Base-by-base conservation (phyloP, 2,329 filamentous ascomycete genomes). In the Chaetomium strumarium region DNA sequence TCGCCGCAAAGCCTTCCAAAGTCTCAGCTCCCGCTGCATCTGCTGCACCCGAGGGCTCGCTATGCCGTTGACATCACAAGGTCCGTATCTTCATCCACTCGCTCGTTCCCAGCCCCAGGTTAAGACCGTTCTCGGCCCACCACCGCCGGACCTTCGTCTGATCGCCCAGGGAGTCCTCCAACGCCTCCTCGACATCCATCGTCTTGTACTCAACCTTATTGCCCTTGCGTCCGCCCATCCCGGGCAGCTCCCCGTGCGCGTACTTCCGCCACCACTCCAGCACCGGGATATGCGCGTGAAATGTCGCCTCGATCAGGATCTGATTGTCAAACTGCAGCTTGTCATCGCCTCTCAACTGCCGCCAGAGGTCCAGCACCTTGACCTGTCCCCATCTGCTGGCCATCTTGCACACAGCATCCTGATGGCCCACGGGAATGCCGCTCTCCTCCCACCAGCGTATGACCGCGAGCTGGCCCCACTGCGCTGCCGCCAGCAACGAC, bases 131-230 rank as follows among this genome's bases (percentile, higher is more conserved):
- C 58, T 77, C 74, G 20, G 88, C 86, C 92, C 92, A 97, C 92
- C 92, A 97, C 57, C 79, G 76, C 52, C 88, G 75, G 16, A 95
- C 88, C 36, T 79, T 78, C 58, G 84, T 81, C 57, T 90, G 57
- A 50, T 86, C 84, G 9, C 80, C 80, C 46, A 92, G 80, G 19
- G 89, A 88, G 66, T 96, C 91, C 67, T 96, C 91, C 37, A 96
- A 76, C 0, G 91, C 91, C 70, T 96, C 92, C 67, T 96, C 91
- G 56, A 97, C 93, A 68, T 95, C 90, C 68, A 90, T 96, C 1
- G 90, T 95, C 68, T 92, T 91, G 70, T 96, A 96, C 68, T 95
- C 90, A 24, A 96, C 90, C 48, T 81, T 79, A 60, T 91, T 77
- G 0, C 84, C 82, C 57, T 73, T 73, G 31, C 75, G 70, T 14